Evolutionary conservation across 2,329 filamentous ascomycete species (phyloP).

Genomic region (Aspergillus amoenus): DNA sequence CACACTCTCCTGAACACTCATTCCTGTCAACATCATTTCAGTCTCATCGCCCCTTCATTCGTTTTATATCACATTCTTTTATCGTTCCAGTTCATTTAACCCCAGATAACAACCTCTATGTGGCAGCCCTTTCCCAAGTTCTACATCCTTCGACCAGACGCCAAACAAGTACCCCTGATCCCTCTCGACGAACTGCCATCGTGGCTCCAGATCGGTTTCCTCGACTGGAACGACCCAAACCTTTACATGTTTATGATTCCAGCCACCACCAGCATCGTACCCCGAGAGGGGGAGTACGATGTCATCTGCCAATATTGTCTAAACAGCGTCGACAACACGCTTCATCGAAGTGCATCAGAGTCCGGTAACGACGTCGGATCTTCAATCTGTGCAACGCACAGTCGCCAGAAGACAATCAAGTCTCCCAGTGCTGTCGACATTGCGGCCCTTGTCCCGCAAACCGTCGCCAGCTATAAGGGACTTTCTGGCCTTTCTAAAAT

Average conservation of each 20-base stretch:
- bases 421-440: background rate
- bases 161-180: constrained; percentile 39
- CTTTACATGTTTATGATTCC: constrained; percentile 24
- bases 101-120: background rate
- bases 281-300: constrained; percentile 35
- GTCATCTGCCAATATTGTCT: constrained; percentile 33
- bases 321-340: constrained; percentile 18
- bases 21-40: background rate
- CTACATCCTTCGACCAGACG: constrained; percentile 40
- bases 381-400: too few relatives aligned
- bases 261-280: constrained; percentile 22
- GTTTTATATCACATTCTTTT: constrained; percentile 4
- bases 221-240: constrained; percentile 19
- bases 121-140: constrained; percentile 34
- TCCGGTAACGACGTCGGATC: constrained; percentile 10
- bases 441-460: background rate
- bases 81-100: background rate
- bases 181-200: constrained; percentile 45
- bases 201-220: constrained; percentile 32
- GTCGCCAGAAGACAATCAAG: background rate
- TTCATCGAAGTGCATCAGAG: constrained; percentile 27
- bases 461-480: background rate
- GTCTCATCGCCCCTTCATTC: background rate
- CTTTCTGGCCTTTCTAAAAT: background rate
- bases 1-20: background rate